phyloP scores from a whole-genome alignment of 2,329 filamentous ascomycete genomes.

The Huntiella bhutanensis region DNA sequence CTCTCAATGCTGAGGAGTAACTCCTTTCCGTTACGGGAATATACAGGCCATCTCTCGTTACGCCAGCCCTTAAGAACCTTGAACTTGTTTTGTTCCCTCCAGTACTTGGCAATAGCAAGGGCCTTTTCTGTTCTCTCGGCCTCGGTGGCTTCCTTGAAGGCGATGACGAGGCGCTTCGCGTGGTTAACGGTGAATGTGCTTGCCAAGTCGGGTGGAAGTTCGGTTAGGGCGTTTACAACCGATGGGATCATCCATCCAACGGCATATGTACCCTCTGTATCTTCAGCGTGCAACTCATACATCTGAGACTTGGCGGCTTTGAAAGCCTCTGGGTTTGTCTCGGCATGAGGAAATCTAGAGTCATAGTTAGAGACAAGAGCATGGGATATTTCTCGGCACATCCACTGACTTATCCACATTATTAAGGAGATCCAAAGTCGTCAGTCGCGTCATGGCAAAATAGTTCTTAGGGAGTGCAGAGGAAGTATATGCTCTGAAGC shows the following conservation, averaged over 20 bases:
- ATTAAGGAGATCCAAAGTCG: conserved; percentile 32
- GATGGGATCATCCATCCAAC: conserved; percentile 41
- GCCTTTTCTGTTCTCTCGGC: conserved; percentile 40
- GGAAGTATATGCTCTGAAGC: too few species aligned
- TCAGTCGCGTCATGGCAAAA: conserved; percentile 6
- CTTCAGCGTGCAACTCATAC: conserved; percentile 45
- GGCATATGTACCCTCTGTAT: conserved; percentile 41
- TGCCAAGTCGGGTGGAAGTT: conserved; percentile 29
- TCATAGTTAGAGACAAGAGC: too few species aligned
- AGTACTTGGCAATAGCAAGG: conserved; percentile 40
- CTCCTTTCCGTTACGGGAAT: conserved; percentile 36
- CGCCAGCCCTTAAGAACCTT: conserved; percentile 61
- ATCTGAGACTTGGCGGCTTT: conserved; percentile 38
- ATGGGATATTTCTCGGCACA: neutral
- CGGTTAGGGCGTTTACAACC: conserved; percentile 30
- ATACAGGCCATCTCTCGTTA: conserved; percentile 63
- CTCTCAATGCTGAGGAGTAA: conserved; percentile 60
- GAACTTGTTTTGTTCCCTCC: conserved; percentile 55
- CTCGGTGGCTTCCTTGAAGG: conserved; percentile 40
- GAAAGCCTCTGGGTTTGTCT: conserved; percentile 39
- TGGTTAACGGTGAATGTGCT: conserved; percentile 44
- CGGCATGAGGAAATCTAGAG: conserved; percentile 57
- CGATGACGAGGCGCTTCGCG: conserved; percentile 39
- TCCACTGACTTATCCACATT: conserved; percentile 30
- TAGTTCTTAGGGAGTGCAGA: neutral